These are phyloP conservation scores for Euptelea pleiosperma DNA, from an alignment of 164 flowering plant species.

Conservation along the genomic window DNA sequence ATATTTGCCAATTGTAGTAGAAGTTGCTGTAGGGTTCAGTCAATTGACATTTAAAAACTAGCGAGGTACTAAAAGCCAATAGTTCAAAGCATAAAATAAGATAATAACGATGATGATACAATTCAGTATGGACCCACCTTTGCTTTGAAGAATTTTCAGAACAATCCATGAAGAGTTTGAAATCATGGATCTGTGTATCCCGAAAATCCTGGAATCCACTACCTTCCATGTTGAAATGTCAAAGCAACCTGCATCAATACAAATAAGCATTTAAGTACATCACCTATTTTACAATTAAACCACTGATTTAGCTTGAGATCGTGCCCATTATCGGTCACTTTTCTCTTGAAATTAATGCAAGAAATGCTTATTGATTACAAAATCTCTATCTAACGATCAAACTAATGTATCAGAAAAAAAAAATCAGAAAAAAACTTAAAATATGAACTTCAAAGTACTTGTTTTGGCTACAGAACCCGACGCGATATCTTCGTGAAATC, in stretches of 20 bases:
- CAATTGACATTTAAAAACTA: too few species aligned
- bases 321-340: too few species aligned
- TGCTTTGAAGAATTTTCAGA: slow-evolving; percentile 31
- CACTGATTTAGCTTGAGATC: too few species aligned
- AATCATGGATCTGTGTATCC: slow-evolving; percentile 38
- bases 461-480: neutral
- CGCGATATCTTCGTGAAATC: neutral
- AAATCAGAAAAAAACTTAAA: neutral
- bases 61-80: too few species aligned
- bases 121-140: slow-evolving; percentile 29
- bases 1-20: too few species aligned
- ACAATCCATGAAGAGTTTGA: slow-evolving; percentile 40
- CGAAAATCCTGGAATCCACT: slow-evolving; percentile 40
- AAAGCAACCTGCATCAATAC: slow-evolving; percentile 15
- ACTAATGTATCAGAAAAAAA: neutral
- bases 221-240: slow-evolving; percentile 46
- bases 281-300: too few species aligned
- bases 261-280: too few species aligned
- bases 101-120: neutral
- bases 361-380: too few species aligned
- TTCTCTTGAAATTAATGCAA: too few species aligned
- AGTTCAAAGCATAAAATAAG: too few species aligned
- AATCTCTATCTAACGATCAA: too few species aligned
- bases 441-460: neutral
- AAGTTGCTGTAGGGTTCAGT: too few species aligned